A percentile compares a stretch with the other conserved stretches of the same genome.
These are phyloP conservation scores for Cornus suecica DNA, from an alignment of 148 eudicot genomes.

Conservation along the genomic window DNA sequence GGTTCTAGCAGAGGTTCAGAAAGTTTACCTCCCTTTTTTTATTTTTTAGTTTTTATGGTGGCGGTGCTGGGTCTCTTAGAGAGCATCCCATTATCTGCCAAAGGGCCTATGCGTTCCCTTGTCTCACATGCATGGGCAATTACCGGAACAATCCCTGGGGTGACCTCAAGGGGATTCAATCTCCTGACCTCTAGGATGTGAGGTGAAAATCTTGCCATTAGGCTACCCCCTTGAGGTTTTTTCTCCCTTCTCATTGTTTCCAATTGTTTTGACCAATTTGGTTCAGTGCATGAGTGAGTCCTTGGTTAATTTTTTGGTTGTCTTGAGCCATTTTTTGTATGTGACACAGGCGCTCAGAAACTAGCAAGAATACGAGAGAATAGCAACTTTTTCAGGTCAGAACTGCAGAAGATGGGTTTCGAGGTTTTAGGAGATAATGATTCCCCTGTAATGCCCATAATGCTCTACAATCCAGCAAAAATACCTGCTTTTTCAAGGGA, in stretches of 20 bases:
- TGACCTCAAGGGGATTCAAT: no score
- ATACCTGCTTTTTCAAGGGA: conserved; percentile 94
- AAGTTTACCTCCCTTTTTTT: not conserved
- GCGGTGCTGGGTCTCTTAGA: no score
- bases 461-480: conserved; percentile 85
- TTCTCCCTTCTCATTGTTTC: not conserved
- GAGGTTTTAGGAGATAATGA: conserved; percentile 85
- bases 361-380: conserved; percentile 83
- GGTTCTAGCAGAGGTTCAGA: conserved; percentile 86
- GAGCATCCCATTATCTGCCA: no score
- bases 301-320: not conserved
- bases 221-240: not conserved
- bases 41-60: no score
- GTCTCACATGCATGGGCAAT: no score
- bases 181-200: no score
- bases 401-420: conserved; percentile 83
- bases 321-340: conserved; percentile 8
- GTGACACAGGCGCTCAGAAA: conserved; percentile 70
- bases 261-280: not conserved
- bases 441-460: conserved; percentile 90
- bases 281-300: not conserved
- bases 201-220: no score
- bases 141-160: no score
- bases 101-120: no score
- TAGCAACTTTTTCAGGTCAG: conserved; percentile 92